Percentiles rank a stretch among this genome's conserved stretches.
Evolutionary conservation across 169 alveolate species (phyloP).

Genomic region (Pseudocohnilembus persalinus): DNA sequence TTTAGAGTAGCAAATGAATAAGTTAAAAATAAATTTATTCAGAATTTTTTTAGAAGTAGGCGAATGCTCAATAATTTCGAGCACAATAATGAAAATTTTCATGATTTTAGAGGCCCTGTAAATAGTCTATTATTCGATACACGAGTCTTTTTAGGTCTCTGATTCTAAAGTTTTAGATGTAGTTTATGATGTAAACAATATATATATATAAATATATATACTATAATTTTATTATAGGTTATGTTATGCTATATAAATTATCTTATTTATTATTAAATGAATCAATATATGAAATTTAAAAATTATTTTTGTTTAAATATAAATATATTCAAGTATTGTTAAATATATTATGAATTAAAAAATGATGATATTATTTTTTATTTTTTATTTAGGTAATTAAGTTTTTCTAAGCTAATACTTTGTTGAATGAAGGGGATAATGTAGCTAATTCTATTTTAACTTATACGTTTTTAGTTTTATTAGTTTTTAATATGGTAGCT

Average conservation of each 20-base stretch:
- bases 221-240: too few relatives aligned
- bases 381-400: neutral
- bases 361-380: too few relatives aligned
- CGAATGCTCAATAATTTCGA: neutral
- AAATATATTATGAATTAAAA: too few relatives aligned
- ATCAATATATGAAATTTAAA: too few relatives aligned
- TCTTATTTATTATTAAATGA: too few relatives aligned
- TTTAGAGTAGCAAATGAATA: too few relatives aligned
- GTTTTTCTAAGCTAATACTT: neutral
- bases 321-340: too few relatives aligned
- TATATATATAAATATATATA: too few relatives aligned
- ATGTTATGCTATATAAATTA: too few relatives aligned
- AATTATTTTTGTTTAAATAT: too few relatives aligned
- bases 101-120: neutral
- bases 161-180: neutral
- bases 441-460: neutral
- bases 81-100: neutral
- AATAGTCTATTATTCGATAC: neutral
- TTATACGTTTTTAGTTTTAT: neutral
- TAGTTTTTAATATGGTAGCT: too few relatives aligned
- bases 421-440: neutral
- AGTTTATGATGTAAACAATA: neutral
- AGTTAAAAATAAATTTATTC: too few relatives aligned
- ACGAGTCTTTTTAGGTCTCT: neutral
- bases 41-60: neutral